These are phyloP conservation scores for Sequoiadendron giganteum DNA, from an alignment of 75 land plant genomes.

Conservation along the genomic window DNA sequence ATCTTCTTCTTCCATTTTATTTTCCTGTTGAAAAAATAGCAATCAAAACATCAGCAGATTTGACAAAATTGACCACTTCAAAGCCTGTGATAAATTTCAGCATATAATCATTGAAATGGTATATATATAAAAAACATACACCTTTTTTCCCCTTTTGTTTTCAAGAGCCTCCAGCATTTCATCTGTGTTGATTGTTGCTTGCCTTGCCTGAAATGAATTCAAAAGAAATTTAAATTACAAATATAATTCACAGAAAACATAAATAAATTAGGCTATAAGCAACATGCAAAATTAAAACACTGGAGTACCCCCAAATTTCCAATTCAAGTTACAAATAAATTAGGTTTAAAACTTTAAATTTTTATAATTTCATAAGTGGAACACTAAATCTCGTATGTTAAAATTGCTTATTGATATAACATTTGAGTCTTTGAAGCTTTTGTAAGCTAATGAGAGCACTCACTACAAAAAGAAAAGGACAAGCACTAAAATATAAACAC, in stretches of 20 bases:
- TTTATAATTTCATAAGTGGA: neutral
- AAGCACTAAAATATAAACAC: neutral
- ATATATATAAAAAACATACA: conserved; percentile 6
- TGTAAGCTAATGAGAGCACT: neutral
- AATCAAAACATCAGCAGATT: neutral
- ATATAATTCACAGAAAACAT: neutral
- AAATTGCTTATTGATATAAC: neutral
- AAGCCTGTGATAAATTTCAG: neutral
- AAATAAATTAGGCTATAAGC: neutral
- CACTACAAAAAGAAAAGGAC: neutral
- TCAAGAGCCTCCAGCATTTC: conserved; percentile 77
- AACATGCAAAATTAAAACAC: neutral
- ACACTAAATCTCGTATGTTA: neutral
- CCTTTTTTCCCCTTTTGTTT: conserved; percentile 60
- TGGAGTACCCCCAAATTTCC: neutral
- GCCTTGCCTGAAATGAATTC: conserved; percentile 65
- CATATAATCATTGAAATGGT: neutral
- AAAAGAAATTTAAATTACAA: conserved; percentile 6
- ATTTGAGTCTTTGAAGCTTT: neutral
- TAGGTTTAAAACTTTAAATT: neutral
- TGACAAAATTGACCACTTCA: neutral
- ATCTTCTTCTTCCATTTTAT: conserved; percentile 77
- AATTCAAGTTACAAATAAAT: neutral
- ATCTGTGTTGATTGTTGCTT: conserved; percentile 78
- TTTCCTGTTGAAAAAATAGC: conserved; percentile 72